These are phyloP conservation scores for Colletotrichum simmondsii DNA, from an alignment of 2,329 filamentous ascomycete genomes.

Conservation along the genomic window DNA sequence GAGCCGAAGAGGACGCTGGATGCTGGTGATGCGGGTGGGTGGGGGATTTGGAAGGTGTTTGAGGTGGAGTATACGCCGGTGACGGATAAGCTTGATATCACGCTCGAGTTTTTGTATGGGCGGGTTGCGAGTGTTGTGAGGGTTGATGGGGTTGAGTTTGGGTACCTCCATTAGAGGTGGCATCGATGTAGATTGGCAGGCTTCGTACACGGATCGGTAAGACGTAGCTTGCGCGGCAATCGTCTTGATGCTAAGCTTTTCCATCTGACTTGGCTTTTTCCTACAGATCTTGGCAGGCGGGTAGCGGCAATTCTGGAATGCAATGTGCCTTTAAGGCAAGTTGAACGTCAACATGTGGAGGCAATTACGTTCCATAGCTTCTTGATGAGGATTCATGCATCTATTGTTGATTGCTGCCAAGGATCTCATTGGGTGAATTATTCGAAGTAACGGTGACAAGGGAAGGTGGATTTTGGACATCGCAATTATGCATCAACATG, in stretches of 20 bases:
- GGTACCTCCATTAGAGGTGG: not conserved
- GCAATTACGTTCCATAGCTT: not conserved
- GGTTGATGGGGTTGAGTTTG: not conserved
- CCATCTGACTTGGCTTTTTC: not conserved
- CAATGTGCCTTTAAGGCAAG: not conserved
- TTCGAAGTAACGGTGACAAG: not conserved
- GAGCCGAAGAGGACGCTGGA: not conserved
- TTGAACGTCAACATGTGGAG: not conserved
- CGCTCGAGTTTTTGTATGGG: conserved; percentile 5
- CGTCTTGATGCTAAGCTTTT: not conserved
- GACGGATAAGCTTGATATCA: not conserved
- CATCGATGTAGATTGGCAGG: too few species aligned
- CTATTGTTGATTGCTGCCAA: not conserved
- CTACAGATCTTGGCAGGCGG: not conserved
- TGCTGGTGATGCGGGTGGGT: conserved; percentile 14
- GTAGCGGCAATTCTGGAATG: not conserved
- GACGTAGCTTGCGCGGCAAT: too few species aligned
- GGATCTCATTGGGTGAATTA: not conserved
- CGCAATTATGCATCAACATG: not conserved
- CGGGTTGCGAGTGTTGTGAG: conserved; percentile 5
- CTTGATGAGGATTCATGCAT: not conserved
- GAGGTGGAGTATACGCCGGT: conserved; percentile 9
- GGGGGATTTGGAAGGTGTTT: conserved; percentile 12
- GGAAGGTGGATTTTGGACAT: not conserved
- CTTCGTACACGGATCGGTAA: not conserved